phyloP scores from a whole-genome alignment of 1,284 basidiomycete genomes.

The Pyrrhoderma noxium region DNA sequence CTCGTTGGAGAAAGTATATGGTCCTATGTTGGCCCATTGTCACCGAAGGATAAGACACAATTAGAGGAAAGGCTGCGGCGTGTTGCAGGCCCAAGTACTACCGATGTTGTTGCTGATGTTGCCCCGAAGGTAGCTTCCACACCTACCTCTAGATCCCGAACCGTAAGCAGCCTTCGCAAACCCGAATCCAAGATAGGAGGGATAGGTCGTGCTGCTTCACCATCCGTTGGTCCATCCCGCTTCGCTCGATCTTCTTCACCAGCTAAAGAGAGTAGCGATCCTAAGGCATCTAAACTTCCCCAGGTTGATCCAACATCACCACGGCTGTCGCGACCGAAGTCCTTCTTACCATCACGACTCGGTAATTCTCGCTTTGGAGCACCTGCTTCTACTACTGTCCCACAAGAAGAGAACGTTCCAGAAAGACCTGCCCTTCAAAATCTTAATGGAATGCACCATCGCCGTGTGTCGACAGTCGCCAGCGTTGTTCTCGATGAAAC shows the following conservation, averaged over 20 bases:
- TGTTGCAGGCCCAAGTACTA: constrained; percentile 54
- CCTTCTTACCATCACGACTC: constrained; percentile 61
- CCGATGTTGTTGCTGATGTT: constrained; percentile 30
- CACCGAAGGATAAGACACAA: constrained; percentile 85
- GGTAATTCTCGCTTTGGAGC: constrained; percentile 46
- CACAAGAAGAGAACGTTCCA: constrained; percentile 2
- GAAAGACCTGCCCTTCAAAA: constrained; percentile 13
- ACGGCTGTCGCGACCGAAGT: constrained; percentile 49
- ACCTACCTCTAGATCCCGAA: constrained; percentile 36
- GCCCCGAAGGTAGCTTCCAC: constrained; percentile 27
- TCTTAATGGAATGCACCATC: constrained; percentile 23
- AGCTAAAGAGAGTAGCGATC: constrained; percentile 42
- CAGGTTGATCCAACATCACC: constrained; percentile 33
- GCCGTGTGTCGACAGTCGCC: constrained; percentile 20
- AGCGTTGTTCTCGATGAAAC: constrained; percentile 23
- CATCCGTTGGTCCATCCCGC: constrained; percentile 46
- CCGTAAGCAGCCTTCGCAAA: constrained; percentile 44
- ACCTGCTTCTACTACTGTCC: constrained; percentile 24
- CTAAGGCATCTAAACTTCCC: constrained; percentile 24
- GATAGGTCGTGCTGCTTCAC: constrained; percentile 54
- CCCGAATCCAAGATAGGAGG: constrained; percentile 36
- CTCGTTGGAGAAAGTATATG: constrained; percentile 84
- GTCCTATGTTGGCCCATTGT: constrained; percentile 68
- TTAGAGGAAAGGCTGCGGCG: constrained; percentile 86
- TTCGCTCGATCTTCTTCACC: constrained; percentile 60